phyloP scores from a whole-genome alignment of 75 land plant genomes.

The Chamaecyparis obtusa region DNA sequence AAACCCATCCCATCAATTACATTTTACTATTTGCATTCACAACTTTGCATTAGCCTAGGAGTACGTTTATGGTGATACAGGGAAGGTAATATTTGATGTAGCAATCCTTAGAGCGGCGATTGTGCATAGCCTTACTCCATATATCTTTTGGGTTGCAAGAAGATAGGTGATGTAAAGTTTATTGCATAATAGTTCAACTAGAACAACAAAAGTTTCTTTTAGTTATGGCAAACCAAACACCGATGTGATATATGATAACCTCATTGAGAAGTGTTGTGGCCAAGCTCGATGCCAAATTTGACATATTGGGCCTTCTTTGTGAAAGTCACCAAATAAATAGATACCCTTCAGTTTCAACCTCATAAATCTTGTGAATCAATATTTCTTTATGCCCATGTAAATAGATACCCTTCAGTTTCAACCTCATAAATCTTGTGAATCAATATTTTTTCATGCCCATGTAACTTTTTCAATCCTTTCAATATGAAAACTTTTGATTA shows the following conservation, averaged over 20 bases:
- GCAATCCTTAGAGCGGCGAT: constrained; percentile 44
- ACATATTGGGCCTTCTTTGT: too few relatives aligned
- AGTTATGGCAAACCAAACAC: too few relatives aligned
- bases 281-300: too few relatives aligned
- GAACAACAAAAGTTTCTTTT: too few relatives aligned
- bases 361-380: neutral
- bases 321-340: too few relatives aligned
- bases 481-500: neutral
- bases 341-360: neutral
- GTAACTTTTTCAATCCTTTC: neutral
- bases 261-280: too few relatives aligned
- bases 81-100: constrained; percentile 49
- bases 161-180: constrained; percentile 38
- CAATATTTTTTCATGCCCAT: neutral
- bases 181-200: too few relatives aligned
- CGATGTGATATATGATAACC: too few relatives aligned
- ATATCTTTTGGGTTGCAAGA: constrained; percentile 68
- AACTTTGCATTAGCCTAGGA: constrained; percentile 30
- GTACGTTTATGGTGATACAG: constrained; percentile 42
- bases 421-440: neutral
- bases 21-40: constrained; percentile 39
- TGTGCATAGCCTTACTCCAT: constrained; percentile 46
- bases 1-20: constrained; percentile 42
- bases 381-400: constrained; percentile 1
- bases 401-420: neutral